Base-by-base conservation (phyloP, 2,329 filamentous ascomycete genomes). In the Fonsecaea erecta region DNA sequence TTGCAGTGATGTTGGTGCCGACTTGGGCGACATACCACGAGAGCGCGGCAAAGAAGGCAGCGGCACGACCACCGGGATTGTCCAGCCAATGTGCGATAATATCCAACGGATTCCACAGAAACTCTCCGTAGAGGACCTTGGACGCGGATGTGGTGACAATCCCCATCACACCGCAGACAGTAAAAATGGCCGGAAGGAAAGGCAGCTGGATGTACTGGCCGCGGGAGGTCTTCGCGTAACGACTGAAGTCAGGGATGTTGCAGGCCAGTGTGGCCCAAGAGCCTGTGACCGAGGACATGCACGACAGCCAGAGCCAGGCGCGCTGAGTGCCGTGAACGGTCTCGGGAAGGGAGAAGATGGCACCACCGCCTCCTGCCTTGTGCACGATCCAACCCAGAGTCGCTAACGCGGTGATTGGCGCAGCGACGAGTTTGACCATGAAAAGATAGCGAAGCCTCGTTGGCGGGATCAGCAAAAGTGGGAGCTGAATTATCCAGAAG, bases 141-240 rank as follows among this genome's bases (percentile, higher is more conserved):
- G 67, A 66, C 18, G 85, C 85, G 0, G 84, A 85, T 0, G 86
- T 84, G 18, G 84, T 83, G 28, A 86, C 78, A 70, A 88, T 87
- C 34, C 86, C 86, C 65, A 85, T 76, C 1, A 83, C 70, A 48
- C 79, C 83, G 73, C 78, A 83, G 65, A 81, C 74, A 1, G 80
- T 82, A 64, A 82, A 82, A 30, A 84, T 77, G 18, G 81, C 72
- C 30, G 83, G 82, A 67, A 84, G 77, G 53, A 80, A 78, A 0
- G 77, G 79, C 11, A 81, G 75, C 67, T 81, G 78, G 26, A 78
- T 68, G 63, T 73, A 78, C 66, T 80, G 77, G n/a, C 77, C 80
- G 2, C 72, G 72, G 40, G 74, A 64, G 2, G 73, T 70, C 21
- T 53, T 62, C 6, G 78, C 75, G 67, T 81, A 82, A 3, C 80